phyloP scores from a whole-genome alignment of 495 filamentous ascomycete genomes.

The Neurospora sp. region DNA sequence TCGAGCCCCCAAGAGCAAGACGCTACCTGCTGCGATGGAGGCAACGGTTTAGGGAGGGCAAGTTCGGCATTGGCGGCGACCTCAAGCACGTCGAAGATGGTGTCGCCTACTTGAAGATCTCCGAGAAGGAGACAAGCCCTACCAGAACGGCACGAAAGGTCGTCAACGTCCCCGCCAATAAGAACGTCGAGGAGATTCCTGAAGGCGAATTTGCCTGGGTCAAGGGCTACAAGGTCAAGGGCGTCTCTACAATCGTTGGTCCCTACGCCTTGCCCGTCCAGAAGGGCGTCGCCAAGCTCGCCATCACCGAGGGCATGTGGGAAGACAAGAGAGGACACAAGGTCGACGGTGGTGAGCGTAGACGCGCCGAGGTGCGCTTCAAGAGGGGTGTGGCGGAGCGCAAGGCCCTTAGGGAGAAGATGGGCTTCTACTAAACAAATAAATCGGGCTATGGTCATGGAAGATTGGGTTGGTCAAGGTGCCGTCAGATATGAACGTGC shows the following conservation, averaged over 20 bases:
- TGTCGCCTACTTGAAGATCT: conserved; percentile 54
- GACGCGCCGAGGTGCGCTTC: conserved; percentile 68
- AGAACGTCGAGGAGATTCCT: conserved; percentile 30
- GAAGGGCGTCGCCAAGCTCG: conserved; percentile 53
- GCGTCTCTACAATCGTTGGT: conserved; percentile 55
- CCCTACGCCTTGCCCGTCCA: conserved; percentile 57
- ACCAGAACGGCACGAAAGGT: conserved; percentile 29
- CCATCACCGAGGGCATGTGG: conserved; percentile 78
- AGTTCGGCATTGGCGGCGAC: conserved; percentile 71
- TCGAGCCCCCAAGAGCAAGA: conserved; percentile 74
- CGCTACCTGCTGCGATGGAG: conserved; percentile 80
- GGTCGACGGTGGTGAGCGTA: conserved; percentile 92
- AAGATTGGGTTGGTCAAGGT: not conserved
- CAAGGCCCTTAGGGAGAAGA: conserved; percentile 30
- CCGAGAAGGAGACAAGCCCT: conserved; percentile 42
- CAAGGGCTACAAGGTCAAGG: conserved; percentile 52
- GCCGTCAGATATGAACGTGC: not conserved
- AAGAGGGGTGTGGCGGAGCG: conserved; percentile 40
- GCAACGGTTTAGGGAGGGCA: conserved; percentile 65
- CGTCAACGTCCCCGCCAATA: conserved; percentile 60
- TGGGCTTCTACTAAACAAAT: conserved; percentile 15
- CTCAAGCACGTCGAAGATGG: conserved; percentile 62
- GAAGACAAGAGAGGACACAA: conserved; percentile 74
- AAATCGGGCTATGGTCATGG: not conserved
- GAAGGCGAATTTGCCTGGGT: conserved; percentile 40